phyloP scores from a whole-genome alignment of 345 rosid genomes.

The Sonneratia caseolaris region DNA sequence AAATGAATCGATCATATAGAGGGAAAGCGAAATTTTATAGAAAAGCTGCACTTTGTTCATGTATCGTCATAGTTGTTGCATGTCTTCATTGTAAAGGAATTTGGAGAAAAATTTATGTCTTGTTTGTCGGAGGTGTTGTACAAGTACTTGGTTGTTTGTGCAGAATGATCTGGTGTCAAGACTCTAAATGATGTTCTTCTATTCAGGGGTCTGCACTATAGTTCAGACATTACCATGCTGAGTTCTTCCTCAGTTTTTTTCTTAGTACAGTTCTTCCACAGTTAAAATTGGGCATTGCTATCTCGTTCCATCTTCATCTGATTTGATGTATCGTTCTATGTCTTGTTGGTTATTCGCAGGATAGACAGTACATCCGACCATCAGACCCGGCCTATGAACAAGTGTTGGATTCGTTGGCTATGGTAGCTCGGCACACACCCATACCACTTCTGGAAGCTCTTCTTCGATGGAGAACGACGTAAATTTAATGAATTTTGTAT shows the following conservation, averaged over 20 bases:
- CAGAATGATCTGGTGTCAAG: neutral
- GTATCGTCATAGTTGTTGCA: neutral
- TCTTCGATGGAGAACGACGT: conserved; percentile 92
- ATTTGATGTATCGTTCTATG: conserved; percentile 5
- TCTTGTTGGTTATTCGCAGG: conserved; percentile 34
- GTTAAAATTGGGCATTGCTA: neutral
- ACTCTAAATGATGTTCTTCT: neutral
- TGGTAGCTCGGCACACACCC: conserved; percentile 96
- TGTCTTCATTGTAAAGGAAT: neutral
- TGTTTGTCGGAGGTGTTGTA: neutral
- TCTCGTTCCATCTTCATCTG: neutral
- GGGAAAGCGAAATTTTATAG: no score
- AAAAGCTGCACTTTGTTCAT: no score
- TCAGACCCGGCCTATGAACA: conserved; percentile 97
- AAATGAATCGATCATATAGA: no score
- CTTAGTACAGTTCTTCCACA: neutral
- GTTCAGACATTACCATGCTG: neutral
- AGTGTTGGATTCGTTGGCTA: conserved; percentile 93
- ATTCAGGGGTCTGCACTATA: neutral
- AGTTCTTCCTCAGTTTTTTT: neutral
- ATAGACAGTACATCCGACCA: conserved; percentile 96
- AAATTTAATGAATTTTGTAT: neutral
- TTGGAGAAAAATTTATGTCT: no score
- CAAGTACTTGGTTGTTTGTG: neutral
- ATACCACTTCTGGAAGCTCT: conserved; percentile 96